Percentiles rank a stretch among this genome's conserved stretches.
phyloP scores from a whole-genome alignment of 2,329 filamentous ascomycete genomes.

The Torrubiellomyces zombiae region DNA sequence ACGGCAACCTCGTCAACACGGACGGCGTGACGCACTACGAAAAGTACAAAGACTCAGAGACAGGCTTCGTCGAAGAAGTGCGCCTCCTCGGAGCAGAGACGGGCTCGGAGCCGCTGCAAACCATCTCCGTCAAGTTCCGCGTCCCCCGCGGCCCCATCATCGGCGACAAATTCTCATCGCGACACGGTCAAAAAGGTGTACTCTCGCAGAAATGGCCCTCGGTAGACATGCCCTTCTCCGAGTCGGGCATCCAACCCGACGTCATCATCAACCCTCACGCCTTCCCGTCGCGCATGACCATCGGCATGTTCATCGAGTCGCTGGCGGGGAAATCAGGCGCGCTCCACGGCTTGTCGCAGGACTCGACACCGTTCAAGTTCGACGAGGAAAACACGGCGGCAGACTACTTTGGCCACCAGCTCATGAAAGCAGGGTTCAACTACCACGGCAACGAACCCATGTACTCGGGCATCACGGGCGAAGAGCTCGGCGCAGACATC shows the following conservation, averaged over 20 bases:
- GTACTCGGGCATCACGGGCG: constrained; percentile 92
- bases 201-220: constrained; percentile 90
- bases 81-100: constrained; percentile 75
- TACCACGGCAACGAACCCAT: constrained; percentile 98
- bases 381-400: constrained; percentile 81
- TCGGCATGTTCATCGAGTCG: constrained; percentile 98
- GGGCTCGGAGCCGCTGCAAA: constrained; percentile 69
- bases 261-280: constrained; percentile 99
- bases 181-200: constrained; percentile 97
- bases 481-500: constrained; percentile 87
- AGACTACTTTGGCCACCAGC: constrained; percentile 91
- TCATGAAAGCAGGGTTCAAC: constrained; percentile 90
- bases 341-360: constrained; percentile 87
- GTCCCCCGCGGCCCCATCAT: constrained; percentile 83
- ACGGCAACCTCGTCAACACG: constrained; percentile 64
- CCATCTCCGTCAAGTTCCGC: constrained; percentile 82
- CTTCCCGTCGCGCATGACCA: constrained; percentile 98
- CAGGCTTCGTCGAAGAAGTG: constrained; percentile 82
- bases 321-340: constrained; percentile 89
- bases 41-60: constrained; percentile 87
- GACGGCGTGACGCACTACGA: constrained; percentile 77
- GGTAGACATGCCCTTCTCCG: constrained; percentile 89
- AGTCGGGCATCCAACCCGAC: constrained; percentile 91
- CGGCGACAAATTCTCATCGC: constrained; percentile 97
- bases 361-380: constrained; percentile 90